A percentile compares a stretch with the other conserved stretches of the same genome.
These are phyloP conservation scores for Pterulicium gracile DNA, from an alignment of 1,284 basidiomycete genomes.

Conservation along the genomic window DNA sequence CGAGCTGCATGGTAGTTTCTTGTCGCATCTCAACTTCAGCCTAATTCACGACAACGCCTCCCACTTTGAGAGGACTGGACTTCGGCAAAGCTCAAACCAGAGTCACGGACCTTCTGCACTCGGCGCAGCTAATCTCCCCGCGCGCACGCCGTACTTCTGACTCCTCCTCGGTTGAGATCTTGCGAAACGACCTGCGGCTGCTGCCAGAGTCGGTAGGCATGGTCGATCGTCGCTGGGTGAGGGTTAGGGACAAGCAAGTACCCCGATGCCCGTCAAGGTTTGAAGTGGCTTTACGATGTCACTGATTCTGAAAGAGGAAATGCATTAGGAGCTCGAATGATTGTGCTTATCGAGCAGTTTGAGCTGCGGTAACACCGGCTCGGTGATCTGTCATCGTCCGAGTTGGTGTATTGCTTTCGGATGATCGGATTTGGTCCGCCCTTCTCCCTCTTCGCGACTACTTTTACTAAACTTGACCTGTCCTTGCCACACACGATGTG, in stretches of 20 bases:
- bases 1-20: conserved; percentile 43
- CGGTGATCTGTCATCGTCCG: too few relatives aligned
- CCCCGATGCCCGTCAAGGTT: too few relatives aligned
- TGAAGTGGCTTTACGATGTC: conserved; percentile 2
- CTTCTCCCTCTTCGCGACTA: too few relatives aligned
- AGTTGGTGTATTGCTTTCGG: too few relatives aligned
- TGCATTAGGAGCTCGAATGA: too few relatives aligned
- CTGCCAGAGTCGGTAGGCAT: conserved; percentile 15
- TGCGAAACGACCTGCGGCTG: conserved; percentile 28
- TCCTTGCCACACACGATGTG: too few relatives aligned
- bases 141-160: conserved; percentile 39
- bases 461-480: too few relatives aligned
- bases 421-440: too few relatives aligned
- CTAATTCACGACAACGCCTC: conserved; percentile 19
- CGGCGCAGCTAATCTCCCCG: conserved; percentile 48
- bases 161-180: conserved; percentile 35
- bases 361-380: too few relatives aligned
- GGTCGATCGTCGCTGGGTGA: conserved; percentile 4
- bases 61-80: not conserved
- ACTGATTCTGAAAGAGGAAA: too few relatives aligned
- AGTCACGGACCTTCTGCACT: conserved; percentile 34
- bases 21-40: conserved; percentile 62
- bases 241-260: too few relatives aligned
- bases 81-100: not conserved
- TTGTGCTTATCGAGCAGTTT: too few relatives aligned